Conservation (phyloP, 176 grass and related monocot species). For the Carex cristatella region DNA sequence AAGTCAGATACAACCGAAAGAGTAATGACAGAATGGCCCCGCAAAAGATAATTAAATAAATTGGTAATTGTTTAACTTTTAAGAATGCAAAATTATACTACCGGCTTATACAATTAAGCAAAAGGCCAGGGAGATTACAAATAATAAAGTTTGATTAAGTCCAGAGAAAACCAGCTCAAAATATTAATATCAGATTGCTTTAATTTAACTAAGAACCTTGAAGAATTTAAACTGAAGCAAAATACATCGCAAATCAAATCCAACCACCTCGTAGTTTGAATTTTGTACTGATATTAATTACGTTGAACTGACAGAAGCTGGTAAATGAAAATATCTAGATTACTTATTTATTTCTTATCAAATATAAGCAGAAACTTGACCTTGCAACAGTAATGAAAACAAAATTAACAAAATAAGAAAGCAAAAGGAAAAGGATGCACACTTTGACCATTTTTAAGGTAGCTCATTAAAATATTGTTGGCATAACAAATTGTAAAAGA, state of each 20-base stretch:
- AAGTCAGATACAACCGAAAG: constrained; percentile 78
- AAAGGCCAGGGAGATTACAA: background rate
- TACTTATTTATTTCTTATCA: background rate
- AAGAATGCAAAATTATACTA: background rate
- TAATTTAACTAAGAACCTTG: background rate
- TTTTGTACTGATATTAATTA: background rate
- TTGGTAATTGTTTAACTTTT: background rate
- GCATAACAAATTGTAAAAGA: constrained; percentile 62
- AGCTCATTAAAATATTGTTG: constrained; percentile 63
- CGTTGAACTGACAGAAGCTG: background rate
- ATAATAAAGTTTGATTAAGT: background rate
- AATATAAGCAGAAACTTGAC: background rate
- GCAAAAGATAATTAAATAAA: constrained; percentile 5
- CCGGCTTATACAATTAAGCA: background rate
- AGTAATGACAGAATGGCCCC: constrained; percentile 39
- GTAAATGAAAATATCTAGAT: background rate
- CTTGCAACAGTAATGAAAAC: background rate
- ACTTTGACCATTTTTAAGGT: constrained; percentile 74
- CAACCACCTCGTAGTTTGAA: background rate
- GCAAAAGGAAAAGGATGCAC: background rate
- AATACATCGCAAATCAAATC: background rate
- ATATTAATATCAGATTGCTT: background rate
- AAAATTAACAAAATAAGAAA: background rate
- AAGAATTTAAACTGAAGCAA: background rate
- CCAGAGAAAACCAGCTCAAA: background rate